Conservation (phyloP, 345 rosid species). For the Aurinia saxatilis region DNA sequence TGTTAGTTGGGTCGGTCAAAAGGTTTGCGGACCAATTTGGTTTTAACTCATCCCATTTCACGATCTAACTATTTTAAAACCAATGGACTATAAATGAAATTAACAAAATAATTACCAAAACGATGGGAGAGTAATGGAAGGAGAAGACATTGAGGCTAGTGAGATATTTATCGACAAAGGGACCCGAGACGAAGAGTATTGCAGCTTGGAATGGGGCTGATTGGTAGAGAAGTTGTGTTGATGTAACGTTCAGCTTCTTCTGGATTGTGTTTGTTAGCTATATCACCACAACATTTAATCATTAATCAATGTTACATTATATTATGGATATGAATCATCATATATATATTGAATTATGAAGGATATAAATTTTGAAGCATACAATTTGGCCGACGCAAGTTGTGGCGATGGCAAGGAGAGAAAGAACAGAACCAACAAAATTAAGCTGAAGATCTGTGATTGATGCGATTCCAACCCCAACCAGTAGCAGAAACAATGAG, state of each 20-base stretch:
- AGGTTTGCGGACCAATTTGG: too few species aligned
- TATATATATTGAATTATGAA: background rate
- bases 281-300: conserved; percentile 12
- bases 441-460: conserved; percentile 97
- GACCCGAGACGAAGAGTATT: conserved; percentile 91
- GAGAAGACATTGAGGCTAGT: conserved; percentile 86
- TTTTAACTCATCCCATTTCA: too few species aligned
- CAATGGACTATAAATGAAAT: background rate
- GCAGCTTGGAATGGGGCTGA: conserved; percentile 99
- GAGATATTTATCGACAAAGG: conserved; percentile 80
- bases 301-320: background rate
- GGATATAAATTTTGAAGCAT: conserved; percentile 29
- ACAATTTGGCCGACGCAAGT: conserved; percentile 98
- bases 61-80: too few species aligned
- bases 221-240: conserved; percentile 92
- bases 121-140: conserved; percentile 64
- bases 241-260: conserved; percentile 84
- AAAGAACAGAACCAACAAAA: conserved; percentile 63
- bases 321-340: background rate
- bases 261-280: conserved; percentile 98
- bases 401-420: conserved; percentile 76
- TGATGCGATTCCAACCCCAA: conserved; percentile 93
- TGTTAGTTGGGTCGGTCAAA: background rate
- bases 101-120: conserved; percentile 40
- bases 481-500: conserved; percentile 55